Evolutionary conservation across 2,329 filamentous ascomycete species (phyloP), one percentile per base, ranked within the genome.

Genomic region (Calonectria fujianensis): DNA sequence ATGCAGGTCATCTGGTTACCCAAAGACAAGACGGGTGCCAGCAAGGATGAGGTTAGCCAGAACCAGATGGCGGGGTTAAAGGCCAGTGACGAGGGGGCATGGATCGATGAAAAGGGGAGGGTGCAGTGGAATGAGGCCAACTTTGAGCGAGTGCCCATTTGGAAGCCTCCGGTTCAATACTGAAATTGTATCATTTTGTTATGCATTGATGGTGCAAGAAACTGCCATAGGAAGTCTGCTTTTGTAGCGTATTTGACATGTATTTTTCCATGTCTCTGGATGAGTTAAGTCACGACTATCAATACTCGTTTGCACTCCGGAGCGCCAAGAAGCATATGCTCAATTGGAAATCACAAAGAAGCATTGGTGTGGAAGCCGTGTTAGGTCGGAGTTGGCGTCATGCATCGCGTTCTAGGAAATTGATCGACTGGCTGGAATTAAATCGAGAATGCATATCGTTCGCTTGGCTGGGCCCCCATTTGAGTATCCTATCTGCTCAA

Each of bases 101-200:
- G 57, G 57, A 3, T 63, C 39, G 37, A 63, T 20, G 35, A 63
- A 31, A 18, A 41, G 14, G 35, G 57, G 1, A 29, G 16, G 24
- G 24, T 63, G 4, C 35, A 41, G 20, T 63, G 57, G 57, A 41
- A 63, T 8, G 31, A 41, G 14, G 57, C 41, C 2, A 63, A 63
- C 37, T 41, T 63, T 63, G 35, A 29, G 13, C 7, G 20, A 18
- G 57, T 63, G 14, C 57, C 57, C 7, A 63, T 63, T 31, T 63
- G 35, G 35, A 63, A 63, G 32, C 5, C 10, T 1, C 4, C 24
- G 14, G 24, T 24, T 9, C 39, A 41, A 24, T 48, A 48, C 11
- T 48, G 45, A 48, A 13, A 48, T 48, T 24, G 20, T 11, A n/a
- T 48, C 10, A 24, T 48, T 48, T 24, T 10, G 10, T 11, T 24